Conservation (phyloP, 164 flowering plant species). For the Dillenia turbinata region DNA sequence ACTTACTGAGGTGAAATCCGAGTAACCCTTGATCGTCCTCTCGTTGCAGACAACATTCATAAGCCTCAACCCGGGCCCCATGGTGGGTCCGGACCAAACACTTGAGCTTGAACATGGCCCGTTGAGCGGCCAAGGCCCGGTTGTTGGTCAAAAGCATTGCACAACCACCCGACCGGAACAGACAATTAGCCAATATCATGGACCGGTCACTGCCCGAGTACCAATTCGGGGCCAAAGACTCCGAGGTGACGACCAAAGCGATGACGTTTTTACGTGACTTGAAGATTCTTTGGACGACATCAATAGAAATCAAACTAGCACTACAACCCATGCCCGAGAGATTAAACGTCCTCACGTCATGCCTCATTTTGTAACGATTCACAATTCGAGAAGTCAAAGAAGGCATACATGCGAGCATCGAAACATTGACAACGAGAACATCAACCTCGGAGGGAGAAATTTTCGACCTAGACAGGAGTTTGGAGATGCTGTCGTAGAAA, state of each 20-base stretch:
- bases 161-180: constrained; percentile 65
- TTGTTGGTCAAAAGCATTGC: constrained; percentile 56
- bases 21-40: constrained; percentile 47
- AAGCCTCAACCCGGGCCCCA: constrained; percentile 53
- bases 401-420: constrained; percentile 47
- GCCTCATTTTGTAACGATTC: constrained; percentile 48
- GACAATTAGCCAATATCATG: constrained; percentile 61
- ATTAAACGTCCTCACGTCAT: constrained; percentile 45
- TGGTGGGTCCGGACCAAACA: constrained; percentile 59
- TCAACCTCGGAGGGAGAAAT: constrained; percentile 47
- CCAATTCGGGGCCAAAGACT: constrained; percentile 54
- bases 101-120: constrained; percentile 47
- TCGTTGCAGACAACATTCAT: constrained; percentile 37
- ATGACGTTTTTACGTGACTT: constrained; percentile 24
- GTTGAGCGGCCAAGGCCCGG: constrained; percentile 8
- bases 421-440: constrained; percentile 52
- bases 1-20: constrained; percentile 48
- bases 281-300: constrained; percentile 34
- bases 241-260: constrained; percentile 54
- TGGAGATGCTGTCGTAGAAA: constrained; percentile 34
- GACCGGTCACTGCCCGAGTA: constrained; percentile 59
- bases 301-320: constrained; percentile 52
- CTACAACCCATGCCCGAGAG: constrained; percentile 77
- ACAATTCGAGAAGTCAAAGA: constrained; percentile 44
- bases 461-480: constrained; percentile 27